A percentile compares a stretch with the other conserved stretches of the same genome.
phyloP scores from a whole-genome alignment of 768 basidiomycete species.

The Mycena capillaripes region DNA sequence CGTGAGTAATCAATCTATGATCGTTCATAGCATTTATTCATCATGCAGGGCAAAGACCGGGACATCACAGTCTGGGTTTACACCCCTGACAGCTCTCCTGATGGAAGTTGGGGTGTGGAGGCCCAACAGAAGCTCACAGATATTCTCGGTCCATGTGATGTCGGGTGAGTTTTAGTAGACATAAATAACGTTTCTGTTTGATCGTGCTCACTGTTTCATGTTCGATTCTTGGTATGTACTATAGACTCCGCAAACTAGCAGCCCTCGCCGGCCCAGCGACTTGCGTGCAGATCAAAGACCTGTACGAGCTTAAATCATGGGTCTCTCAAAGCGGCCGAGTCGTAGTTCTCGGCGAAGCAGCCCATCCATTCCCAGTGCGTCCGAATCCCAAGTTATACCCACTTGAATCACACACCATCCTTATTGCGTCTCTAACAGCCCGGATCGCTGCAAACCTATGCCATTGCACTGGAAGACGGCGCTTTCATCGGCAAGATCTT shows the following conservation, averaged over 20 bases:
- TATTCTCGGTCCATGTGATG: conserved; percentile 14
- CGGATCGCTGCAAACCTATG: conserved; percentile 3
- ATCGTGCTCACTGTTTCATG: too few relatives aligned
- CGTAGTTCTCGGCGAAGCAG: conserved; percentile 22
- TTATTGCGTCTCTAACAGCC: not conserved
- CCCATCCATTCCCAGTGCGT: conserved; percentile 29
- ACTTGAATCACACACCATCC: not conserved
- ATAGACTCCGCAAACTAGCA: conserved; percentile 6
- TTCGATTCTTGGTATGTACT: not conserved
- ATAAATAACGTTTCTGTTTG: too few relatives aligned
- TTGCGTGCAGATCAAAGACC: conserved; percentile 7
- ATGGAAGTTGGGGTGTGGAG: conserved; percentile 1
- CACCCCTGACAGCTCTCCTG: conserved; percentile 1
- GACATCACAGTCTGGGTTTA: conserved; percentile 8
- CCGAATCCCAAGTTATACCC: too few relatives aligned
- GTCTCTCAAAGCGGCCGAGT: conserved; percentile 22
- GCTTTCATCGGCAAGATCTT: conserved; percentile 32
- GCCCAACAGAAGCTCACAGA: not conserved
- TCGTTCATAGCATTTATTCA: too few relatives aligned
- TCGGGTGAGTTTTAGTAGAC: not conserved
- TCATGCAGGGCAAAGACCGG: conserved; percentile 13
- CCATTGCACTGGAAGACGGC: conserved; percentile 24
- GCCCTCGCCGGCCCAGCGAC: conserved; percentile 9
- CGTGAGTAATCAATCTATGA: not conserved
- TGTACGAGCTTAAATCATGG: conserved; percentile 14